phyloP scores from a whole-genome alignment of 192 early-diverging fungal genomes.

The Thoreauomyces humboldtii region DNA sequence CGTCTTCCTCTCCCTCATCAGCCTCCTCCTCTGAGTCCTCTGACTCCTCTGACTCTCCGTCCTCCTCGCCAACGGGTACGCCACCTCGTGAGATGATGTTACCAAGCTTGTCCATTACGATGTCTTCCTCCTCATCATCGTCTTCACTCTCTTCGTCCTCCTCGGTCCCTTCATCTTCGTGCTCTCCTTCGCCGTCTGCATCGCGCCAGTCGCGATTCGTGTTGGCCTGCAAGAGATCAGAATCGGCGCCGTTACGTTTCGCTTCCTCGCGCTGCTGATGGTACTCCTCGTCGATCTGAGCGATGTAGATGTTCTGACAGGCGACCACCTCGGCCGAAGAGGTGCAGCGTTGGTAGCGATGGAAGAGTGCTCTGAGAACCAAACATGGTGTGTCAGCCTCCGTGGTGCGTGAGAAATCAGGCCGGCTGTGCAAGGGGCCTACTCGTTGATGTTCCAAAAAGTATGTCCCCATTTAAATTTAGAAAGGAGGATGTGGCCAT shows the following conservation, averaged over 20 bases:
- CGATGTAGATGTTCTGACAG: constrained; percentile 79
- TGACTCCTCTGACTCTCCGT: constrained; percentile 37
- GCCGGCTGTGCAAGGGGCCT: no score
- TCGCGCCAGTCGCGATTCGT: constrained; percentile 19
- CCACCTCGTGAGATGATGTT: constrained; percentile 38
- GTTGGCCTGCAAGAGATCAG: constrained; percentile 14
- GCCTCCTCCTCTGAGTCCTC: not conserved
- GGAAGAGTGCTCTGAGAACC: constrained; percentile 66
- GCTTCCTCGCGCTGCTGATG: constrained; percentile 28
- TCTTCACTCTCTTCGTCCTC: constrained; percentile 24
- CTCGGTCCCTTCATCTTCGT: not conserved
- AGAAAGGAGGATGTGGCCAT: constrained; percentile 72
- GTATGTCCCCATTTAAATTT: constrained; percentile 97
- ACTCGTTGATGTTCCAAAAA: constrained; percentile 86
- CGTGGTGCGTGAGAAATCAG: not conserved
- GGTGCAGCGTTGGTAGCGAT: constrained; percentile 73
- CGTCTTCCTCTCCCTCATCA: not conserved
- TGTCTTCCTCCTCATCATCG: constrained; percentile 5
- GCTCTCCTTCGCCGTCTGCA: no score
- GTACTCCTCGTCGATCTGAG: constrained; percentile 67
- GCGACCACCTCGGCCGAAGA: constrained; percentile 69
- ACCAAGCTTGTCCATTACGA: constrained; percentile 13
- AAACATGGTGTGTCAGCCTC: not conserved
- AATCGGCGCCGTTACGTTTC: constrained; percentile 5
- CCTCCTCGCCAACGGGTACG: constrained; percentile 43